Evolutionary conservation across 192 early-diverging fungal species (phyloP), one percentile per base, ranked within the genome.

Genomic region (Coemansia sp.): DNA sequence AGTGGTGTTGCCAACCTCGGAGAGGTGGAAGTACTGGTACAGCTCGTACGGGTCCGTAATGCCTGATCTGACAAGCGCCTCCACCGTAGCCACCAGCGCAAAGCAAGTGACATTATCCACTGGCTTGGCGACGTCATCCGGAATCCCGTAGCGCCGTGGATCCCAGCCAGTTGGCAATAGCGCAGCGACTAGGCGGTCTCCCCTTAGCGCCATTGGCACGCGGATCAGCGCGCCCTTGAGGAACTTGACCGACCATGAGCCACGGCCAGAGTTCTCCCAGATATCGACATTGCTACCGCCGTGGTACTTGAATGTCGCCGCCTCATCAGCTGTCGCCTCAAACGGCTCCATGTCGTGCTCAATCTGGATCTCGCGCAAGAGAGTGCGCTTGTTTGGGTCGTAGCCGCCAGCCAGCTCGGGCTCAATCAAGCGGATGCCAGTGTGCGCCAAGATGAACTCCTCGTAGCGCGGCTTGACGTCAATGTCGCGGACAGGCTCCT

Each of bases 11-110:
- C 96, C 96, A 49, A 98, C 87, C 70, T 98, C 94, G 53, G 92
- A 92, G 32, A 98, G 94, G 68, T 98, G 96, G 60, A 98, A 91
- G 67, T 96, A 95, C 79, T 94, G 86, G 86, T 93, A 98, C 83
- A 98, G 92, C 83, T 98, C 94, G 85, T 96, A 98, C 12, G 96
- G 96, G 73, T 98, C 96, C 32, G 94, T 95, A 29, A 98, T 91
- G 81, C 96, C 96, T 60, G 92, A 90, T 27, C 90, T 86, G 53
- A 95, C 81, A 45, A 98, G 85, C 7, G 96, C 94, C 77, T 98
- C 96, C 14, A 94, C 96, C 41, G 93, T 96, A 11, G 94, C 88
- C 43, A 98, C 90, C 45, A 98, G 72, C 61, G 88, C 87, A 78
- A 89, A 98, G 35, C 94, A 87, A 6, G 96, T 95, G 59, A 94